Percentiles rank a stretch among this genome's conserved stretches.
Evolutionary conservation across 371 early-diverging fungal genomes (phyloP).

Genomic region (Smittium culicis): DNA sequence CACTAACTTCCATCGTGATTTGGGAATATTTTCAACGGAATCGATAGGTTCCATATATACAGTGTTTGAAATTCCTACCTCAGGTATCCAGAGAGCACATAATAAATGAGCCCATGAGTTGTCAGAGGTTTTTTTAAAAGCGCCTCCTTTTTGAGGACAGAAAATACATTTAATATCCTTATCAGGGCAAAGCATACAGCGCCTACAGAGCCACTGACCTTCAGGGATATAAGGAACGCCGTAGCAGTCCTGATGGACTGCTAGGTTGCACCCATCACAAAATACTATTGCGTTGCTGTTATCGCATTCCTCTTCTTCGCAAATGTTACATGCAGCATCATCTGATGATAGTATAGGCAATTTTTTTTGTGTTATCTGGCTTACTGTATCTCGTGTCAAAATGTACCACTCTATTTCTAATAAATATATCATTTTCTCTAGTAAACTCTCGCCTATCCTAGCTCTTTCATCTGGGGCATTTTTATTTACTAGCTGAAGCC

Average conservation of each 20-base stretch:
- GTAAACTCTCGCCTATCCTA: constrained; percentile 38
- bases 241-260: constrained; percentile 99
- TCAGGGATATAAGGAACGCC: constrained; percentile 99
- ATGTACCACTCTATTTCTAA: constrained; percentile 96
- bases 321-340: constrained; percentile 82
- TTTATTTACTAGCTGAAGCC: constrained; percentile 58
- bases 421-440: constrained; percentile 82
- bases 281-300: constrained; percentile 97
- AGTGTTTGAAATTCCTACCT: constrained; percentile 73
- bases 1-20: constrained; percentile 70
- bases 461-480: constrained; percentile 40
- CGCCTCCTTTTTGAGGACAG: constrained; percentile 89
- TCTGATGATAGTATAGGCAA: constrained; percentile 41
- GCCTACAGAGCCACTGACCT: constrained; percentile 97
- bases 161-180: constrained; percentile 79
- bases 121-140: constrained; percentile 87
- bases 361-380: constrained; percentile 30
- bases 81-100: constrained; percentile 94
- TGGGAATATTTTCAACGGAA: constrained; percentile 68
- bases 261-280: constrained; percentile 98
- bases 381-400: constrained; percentile 36
- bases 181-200: constrained; percentile 89
- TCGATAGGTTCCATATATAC: constrained; percentile 98
- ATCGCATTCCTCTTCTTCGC: constrained; percentile 91
- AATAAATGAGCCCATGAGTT: constrained; percentile 92